Conservation (phyloP, 2,329 filamentous ascomycete species). For the Alternaria viburni region DNA sequence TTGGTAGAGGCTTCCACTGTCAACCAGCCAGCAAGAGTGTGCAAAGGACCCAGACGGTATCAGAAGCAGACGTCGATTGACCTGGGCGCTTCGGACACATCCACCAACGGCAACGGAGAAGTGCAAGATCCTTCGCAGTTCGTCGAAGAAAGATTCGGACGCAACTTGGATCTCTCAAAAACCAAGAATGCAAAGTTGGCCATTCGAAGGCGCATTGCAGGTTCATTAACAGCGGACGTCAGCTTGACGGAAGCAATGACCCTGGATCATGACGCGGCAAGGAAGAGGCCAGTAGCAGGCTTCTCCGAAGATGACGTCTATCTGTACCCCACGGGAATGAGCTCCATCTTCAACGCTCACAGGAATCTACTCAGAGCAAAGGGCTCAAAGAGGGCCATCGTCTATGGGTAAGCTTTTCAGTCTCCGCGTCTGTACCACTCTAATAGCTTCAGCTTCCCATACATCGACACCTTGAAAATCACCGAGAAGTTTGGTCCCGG, state of each 20-base stretch:
- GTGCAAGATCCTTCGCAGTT: slow-evolving; percentile 76
- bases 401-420: slow-evolving; percentile 66
- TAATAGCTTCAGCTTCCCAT: slow-evolving; percentile 70
- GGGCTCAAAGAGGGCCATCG: slow-evolving; percentile 76
- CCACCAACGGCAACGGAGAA: slow-evolving; percentile 44
- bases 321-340: slow-evolving; percentile 91
- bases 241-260: slow-evolving; percentile 68
- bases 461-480: slow-evolving; percentile 95
- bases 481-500: slow-evolving; percentile 93
- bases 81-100: slow-evolving; percentile 23
- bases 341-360: slow-evolving; percentile 89
- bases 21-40: slow-evolving; percentile 48
- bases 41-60: slow-evolving; percentile 81
- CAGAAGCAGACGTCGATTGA: slow-evolving; percentile 67
- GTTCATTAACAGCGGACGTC: slow-evolving; percentile 75
- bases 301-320: slow-evolving; percentile 88
- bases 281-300: slow-evolving; percentile 58
- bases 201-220: slow-evolving; percentile 85
- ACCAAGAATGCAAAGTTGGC: slow-evolving; percentile 84
- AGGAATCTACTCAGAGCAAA: slow-evolving; percentile 71
- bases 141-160: slow-evolving; percentile 91
- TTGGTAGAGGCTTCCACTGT: slow-evolving; percentile 59
- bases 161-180: slow-evolving; percentile 82
- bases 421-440: neutral
- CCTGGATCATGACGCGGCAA: slow-evolving; percentile 52